Base-by-base conservation (phyloP, 495 filamentous ascomycete species). In the Penicillium ucsense region DNA sequence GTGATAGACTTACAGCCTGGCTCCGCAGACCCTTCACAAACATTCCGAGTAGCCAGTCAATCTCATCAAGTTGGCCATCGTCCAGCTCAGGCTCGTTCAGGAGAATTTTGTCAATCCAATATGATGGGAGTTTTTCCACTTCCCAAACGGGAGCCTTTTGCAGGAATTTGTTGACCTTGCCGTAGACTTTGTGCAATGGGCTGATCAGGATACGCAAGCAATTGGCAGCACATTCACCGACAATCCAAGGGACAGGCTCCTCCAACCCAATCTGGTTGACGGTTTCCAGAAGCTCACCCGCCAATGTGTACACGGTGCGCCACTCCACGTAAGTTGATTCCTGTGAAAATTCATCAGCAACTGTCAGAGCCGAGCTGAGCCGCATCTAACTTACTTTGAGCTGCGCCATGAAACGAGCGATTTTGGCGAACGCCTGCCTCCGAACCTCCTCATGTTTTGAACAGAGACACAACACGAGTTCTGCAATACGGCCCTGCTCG, bases 91-190 rank as follows among this genome's bases (percentile, higher is more conserved):
- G 87, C 42, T 82, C 74, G 41, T 81, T 77, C 3, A 83, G 68
- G 45, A 94, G 61, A 38, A 92, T 79, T 53, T 78, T 80, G 50
- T 87, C 75, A 36, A 92, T 78, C 58, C 88, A 81, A 55, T 81
- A 80, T 4, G 73, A 72, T 1, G 89, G 90, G 41, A 95, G 71
- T 59, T 83, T 84, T 36, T 82, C 75, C 11, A 84, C 50, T 28
- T 80, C 74, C 85, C 91, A 94, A 6, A 70, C 58, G 3, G 92
- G 90, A 0, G 80, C 75, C 41, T 79, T 80, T 35, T 84, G 82
- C 38, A 98, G 77, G 61, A 91, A 91, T 27, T 74, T 73, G 70
- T 95, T 95, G 70, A 91, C 69, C 57, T 94, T 94, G 31, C 80
- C 76, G 56, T 95, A 98, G 35, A 97, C 75, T 49, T 80, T 81